Evolutionary conservation across 208 protist species (phyloP).

Genomic region (Trypanosomatidae sp.): DNA sequence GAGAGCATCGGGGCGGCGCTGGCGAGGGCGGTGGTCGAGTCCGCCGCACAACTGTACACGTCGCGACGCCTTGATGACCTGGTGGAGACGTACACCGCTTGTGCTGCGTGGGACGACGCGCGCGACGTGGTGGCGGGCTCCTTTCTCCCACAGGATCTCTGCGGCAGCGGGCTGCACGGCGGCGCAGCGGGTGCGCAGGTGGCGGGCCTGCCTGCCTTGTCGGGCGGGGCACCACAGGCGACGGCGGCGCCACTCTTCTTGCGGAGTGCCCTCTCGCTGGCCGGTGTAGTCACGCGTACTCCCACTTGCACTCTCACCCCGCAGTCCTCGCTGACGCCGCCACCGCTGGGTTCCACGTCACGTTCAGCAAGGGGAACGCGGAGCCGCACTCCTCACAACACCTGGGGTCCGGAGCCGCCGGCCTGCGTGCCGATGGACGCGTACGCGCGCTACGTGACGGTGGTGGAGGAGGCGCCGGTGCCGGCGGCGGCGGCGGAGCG

Average conservation of each 20-base stretch:
- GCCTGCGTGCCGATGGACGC: constrained; percentile 49
- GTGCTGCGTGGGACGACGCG: constrained; percentile 76
- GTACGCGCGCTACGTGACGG: constrained; percentile 58
- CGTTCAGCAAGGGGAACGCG: no score
- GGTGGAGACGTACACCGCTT: constrained; percentile 62
- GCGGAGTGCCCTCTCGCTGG: constrained; percentile 30
- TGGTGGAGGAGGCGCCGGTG: constrained; percentile 20
- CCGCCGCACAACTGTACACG: constrained; percentile 46
- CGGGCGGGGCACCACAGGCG: no score
- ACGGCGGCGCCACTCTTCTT: constrained; percentile 13
- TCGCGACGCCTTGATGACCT: constrained; percentile 58
- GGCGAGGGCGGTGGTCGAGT: constrained; percentile 67
- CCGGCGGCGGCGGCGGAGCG: background rate
- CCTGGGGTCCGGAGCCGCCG: constrained; percentile 19
- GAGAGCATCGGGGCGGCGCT: constrained; percentile 67
- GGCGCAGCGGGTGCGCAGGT: background rate
- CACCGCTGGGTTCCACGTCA: constrained; percentile 7
- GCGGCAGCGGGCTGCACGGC: background rate
- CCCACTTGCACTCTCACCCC: constrained; percentile 22
- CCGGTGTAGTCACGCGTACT: constrained; percentile 12
- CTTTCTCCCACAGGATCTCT: constrained; percentile 53
- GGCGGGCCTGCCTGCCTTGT: background rate
- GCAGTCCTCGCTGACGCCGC: constrained; percentile 12
- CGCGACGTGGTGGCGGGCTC: constrained; percentile 47
- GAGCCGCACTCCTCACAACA: no score